Conservation (phyloP, 2,329 filamentous ascomycete species). For the Penicillium italicum region DNA sequence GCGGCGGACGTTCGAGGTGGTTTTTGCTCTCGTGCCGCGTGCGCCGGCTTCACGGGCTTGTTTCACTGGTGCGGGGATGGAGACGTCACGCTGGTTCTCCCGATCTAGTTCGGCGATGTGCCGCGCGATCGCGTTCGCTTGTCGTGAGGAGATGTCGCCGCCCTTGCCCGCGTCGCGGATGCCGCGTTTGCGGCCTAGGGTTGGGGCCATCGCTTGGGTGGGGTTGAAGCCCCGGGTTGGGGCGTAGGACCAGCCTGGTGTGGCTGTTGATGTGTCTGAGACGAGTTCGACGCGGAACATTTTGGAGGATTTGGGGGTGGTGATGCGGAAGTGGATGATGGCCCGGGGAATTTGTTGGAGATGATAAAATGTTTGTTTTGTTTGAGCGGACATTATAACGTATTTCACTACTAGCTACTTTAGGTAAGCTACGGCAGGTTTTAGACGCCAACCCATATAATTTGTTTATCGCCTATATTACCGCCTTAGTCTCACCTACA, state of each 20-base stretch:
- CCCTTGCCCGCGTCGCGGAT: conserved; percentile 55
- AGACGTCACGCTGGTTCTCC: conserved; percentile 69
- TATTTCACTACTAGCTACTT: too few relatives aligned
- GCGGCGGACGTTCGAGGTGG: conserved; percentile 46
- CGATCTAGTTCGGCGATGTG: conserved; percentile 79
- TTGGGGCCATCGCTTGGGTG: conserved; percentile 53
- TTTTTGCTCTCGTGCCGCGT: conserved; percentile 39
- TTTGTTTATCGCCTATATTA: too few relatives aligned
- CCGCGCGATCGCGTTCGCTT: conserved; percentile 75
- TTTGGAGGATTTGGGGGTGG: neutral
- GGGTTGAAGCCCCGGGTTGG: conserved; percentile 65
- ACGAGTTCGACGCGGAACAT: conserved; percentile 79
- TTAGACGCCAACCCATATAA: too few relatives aligned
- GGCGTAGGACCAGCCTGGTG: conserved; percentile 91
- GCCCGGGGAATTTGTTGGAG: neutral
- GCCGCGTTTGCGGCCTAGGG: conserved; percentile 64
- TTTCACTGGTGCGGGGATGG: conserved; percentile 65
- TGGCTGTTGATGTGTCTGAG: conserved; percentile 64
- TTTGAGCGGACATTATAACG: too few relatives aligned
- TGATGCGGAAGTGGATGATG: conserved; percentile 6
- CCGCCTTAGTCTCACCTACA: too few relatives aligned
- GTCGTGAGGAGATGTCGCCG: conserved; percentile 71
- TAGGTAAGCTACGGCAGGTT: too few relatives aligned
- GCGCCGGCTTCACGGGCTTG: conserved; percentile 41
- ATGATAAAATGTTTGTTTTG: conserved; percentile 18